These are phyloP conservation scores for Cytospora piceae DNA, from an alignment of 2,329 filamentous ascomycete genomes.

Conservation along the genomic window DNA sequence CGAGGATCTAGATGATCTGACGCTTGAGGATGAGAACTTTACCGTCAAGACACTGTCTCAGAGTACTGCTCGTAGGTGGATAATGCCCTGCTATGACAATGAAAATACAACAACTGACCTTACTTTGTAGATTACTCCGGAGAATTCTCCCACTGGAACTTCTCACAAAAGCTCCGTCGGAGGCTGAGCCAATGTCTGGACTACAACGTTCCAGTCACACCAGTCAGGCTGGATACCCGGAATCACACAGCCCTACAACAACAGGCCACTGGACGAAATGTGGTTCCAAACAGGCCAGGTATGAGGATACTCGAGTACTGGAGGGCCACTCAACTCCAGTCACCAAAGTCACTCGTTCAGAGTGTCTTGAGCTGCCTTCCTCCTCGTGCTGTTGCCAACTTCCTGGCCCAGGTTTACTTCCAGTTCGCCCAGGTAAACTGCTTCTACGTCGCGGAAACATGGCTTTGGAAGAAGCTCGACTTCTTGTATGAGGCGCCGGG, in stretches of 20 bases:
- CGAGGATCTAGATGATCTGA: conserved; percentile 34
- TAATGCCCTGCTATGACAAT: neutral
- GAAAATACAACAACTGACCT: conserved; percentile 8
- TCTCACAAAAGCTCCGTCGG: conserved; percentile 50
- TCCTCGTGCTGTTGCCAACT: conserved; percentile 51
- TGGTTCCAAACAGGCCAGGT: conserved; percentile 26
- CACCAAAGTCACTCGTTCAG: conserved; percentile 43
- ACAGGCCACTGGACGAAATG: neutral
- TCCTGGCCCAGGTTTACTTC: conserved; percentile 52
- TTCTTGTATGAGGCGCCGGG: conserved; percentile 46
- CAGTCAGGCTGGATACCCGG: conserved; percentile 28
- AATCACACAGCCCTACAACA: conserved; percentile 33
- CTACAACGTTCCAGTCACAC: conserved; percentile 13
- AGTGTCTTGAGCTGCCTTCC: conserved; percentile 47
- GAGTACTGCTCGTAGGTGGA: conserved; percentile 45
- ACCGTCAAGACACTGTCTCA: conserved; percentile 47
- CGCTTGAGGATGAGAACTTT: conserved; percentile 44
- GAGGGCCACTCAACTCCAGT: conserved; percentile 50
- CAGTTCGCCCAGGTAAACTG: conserved; percentile 53
- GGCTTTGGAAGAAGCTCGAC: conserved; percentile 48
- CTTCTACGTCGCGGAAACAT: conserved; percentile 50
- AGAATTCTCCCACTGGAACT: conserved; percentile 58
- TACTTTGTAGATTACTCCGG: conserved; percentile 50
- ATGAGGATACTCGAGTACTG: conserved; percentile 44
- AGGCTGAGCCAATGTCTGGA: conserved; percentile 28